These are phyloP conservation scores for Serendipita sp. DNA, from an alignment of 768 basidiomycete species.

Conservation along the genomic window DNA sequence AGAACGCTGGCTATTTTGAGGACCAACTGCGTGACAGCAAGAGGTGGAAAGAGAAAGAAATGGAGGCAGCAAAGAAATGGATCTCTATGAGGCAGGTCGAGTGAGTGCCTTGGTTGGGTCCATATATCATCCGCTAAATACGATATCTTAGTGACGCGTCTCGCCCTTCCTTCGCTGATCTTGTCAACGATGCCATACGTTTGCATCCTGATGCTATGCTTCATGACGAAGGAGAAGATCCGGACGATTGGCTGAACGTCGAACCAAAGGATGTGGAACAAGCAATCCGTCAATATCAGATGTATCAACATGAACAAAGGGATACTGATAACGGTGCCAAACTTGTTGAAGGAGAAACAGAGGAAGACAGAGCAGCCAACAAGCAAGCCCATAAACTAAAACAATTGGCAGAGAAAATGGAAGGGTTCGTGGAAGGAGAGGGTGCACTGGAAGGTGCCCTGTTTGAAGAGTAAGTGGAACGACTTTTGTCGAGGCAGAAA, in stretches of 20 bases:
- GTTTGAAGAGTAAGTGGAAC: conserved; percentile 66
- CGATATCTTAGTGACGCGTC: conserved; percentile 31
- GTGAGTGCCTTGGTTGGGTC: conserved; percentile 28
- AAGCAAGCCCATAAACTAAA: conserved; percentile 56
- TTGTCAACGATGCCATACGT: conserved; percentile 48
- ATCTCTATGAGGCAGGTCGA: conserved; percentile 43
- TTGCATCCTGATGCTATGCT: conserved; percentile 21
- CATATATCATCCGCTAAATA: background rate
- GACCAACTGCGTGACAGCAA: conserved; percentile 62
- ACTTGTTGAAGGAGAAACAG: conserved; percentile 16
- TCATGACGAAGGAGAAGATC: conserved; percentile 38
- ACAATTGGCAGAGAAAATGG: conserved; percentile 69
- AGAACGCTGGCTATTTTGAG: conserved; percentile 57
- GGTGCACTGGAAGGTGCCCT: conserved; percentile 79
- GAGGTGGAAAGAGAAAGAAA: conserved; percentile 58
- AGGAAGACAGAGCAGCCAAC: conserved; percentile 38
- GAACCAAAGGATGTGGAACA: conserved; percentile 40
- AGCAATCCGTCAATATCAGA: background rate
- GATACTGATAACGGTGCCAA: background rate
- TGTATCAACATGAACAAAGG: background rate
- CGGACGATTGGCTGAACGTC: conserved; percentile 77
- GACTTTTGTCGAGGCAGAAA: background rate
- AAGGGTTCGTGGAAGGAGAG: conserved; percentile 77
- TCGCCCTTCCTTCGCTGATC: conserved; percentile 59
- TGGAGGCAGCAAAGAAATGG: conserved; percentile 52